These are phyloP conservation scores for Arthroderma sp. DNA, from an alignment of 2,329 filamentous ascomycete genomes.

Conservation along the genomic window DNA sequence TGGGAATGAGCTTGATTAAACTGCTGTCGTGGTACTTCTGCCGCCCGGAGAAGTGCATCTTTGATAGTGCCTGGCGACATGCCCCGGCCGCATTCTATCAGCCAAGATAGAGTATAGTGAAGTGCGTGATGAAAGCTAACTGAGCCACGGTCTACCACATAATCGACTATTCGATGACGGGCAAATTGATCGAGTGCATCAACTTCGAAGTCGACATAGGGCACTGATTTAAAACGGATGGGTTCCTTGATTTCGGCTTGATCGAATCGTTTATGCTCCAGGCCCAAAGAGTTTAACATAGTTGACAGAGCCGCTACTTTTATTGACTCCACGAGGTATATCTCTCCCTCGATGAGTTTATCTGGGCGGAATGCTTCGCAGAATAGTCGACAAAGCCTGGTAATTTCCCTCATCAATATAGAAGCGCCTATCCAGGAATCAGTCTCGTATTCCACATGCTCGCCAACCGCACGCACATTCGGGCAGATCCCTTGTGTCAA, in stretches of 20 bases:
- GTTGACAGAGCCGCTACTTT: conserved; percentile 59
- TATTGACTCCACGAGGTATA: conserved; percentile 56
- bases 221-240: conserved; percentile 64
- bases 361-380: conserved; percentile 70
- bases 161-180: conserved; percentile 63
- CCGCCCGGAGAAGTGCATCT: conserved; percentile 57
- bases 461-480: conserved; percentile 78
- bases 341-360: conserved; percentile 48
- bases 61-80: conserved; percentile 56
- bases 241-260: conserved; percentile 81
- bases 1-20: conserved; percentile 46
- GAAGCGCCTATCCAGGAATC: conserved; percentile 97
- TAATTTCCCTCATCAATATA: conserved; percentile 87
- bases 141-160: conserved; percentile 73
- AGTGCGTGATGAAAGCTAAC: conserved; percentile 97
- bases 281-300: conserved; percentile 78
- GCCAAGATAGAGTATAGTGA: conserved; percentile 92
- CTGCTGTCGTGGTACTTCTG: conserved; percentile 34
- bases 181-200: conserved; percentile 29
- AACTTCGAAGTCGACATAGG: conserved; percentile 66
- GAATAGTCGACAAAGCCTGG: conserved; percentile 77
- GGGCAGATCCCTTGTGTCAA: conserved; percentile 95
- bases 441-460: conserved; percentile 96
- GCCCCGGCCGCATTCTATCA: conserved; percentile 75
- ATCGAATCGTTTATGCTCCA: conserved; percentile 74